Evolutionary conservation across 129 eudicot genomes (phyloP).

Genomic region (Deinandra increscens): DNA sequence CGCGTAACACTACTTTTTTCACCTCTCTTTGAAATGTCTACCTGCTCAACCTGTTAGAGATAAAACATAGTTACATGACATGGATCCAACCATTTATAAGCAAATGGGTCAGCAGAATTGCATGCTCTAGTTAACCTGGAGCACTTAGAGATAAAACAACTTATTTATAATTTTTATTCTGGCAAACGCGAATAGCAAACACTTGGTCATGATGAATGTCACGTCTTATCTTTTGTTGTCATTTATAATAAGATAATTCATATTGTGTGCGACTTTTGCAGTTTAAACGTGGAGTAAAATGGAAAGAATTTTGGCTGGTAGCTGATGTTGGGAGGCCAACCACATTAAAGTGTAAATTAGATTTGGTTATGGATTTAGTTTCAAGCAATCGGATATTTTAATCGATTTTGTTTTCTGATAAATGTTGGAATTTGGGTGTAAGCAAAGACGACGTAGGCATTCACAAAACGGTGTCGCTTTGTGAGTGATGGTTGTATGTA

Average conservation of each 20-base stretch:
- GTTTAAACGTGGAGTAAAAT: constrained; percentile 14
- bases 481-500: constrained; percentile 27
- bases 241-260: neutral
- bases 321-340: constrained; percentile 19
- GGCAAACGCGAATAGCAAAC: too few relatives aligned
- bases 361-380: constrained; percentile 26
- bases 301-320: constrained; percentile 23
- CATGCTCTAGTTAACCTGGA: too few relatives aligned
- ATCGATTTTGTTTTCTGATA: constrained; percentile 23
- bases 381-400: constrained; percentile 12
- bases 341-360: constrained; percentile 30
- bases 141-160: too few relatives aligned
- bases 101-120: too few relatives aligned
- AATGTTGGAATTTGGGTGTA: constrained; percentile 15
- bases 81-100: too few relatives aligned
- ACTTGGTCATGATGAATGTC: neutral
- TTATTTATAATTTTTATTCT: too few relatives aligned
- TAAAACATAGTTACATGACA: neutral
- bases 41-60: neutral
- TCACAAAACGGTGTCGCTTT: constrained; percentile 1
- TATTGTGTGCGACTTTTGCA: constrained; percentile 6
- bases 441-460: constrained; percentile 4
- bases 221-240: neutral
- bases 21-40: neutral
- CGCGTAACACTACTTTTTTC: neutral